A percentile compares a stretch with the other conserved stretches of the same genome.
Evolutionary conservation across 805 yeast species (phyloP).

Genomic region (Nakazawaea laoshanensis): DNA sequence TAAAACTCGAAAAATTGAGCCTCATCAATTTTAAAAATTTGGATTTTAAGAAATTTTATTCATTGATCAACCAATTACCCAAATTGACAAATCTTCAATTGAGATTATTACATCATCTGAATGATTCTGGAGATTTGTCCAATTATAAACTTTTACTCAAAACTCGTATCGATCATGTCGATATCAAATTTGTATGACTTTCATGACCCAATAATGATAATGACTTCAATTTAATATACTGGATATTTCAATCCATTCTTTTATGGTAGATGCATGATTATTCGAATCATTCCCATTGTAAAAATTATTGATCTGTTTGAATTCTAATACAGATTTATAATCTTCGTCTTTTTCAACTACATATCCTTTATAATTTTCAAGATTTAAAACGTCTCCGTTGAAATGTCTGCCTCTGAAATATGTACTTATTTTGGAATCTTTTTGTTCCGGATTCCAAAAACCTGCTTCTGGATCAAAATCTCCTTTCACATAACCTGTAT

Average conservation of each 20-base stretch:
- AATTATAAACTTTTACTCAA: constrained; percentile 1
- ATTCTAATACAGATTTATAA: constrained; percentile 2
- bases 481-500: constrained; percentile 1
- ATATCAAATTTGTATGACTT: background rate
- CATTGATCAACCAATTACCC: constrained; percentile 1
- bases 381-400: background rate
- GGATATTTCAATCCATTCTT: constrained; percentile 17
- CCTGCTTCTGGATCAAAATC: background rate
- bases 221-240: constrained; percentile 16
- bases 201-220: constrained; percentile 7
- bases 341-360: background rate
- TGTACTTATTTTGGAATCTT: background rate
- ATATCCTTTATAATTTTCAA: too few relatives aligned
- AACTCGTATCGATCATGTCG: constrained; percentile 1
- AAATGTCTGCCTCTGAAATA: constrained; percentile 8
- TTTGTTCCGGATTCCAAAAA: background rate
- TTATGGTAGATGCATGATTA: background rate
- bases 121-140: constrained; percentile 9
- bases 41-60: constrained; percentile 5
- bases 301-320: constrained; percentile 2
- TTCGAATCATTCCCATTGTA: constrained; percentile 2
- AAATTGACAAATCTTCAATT: constrained; percentile 1
- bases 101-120: constrained; percentile 2
- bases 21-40: constrained; percentile 9
- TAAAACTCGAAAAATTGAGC: constrained; percentile 1